phyloP scores from a whole-genome alignment of 352 stramenopile species.

The Pythium diclinum region DNA sequence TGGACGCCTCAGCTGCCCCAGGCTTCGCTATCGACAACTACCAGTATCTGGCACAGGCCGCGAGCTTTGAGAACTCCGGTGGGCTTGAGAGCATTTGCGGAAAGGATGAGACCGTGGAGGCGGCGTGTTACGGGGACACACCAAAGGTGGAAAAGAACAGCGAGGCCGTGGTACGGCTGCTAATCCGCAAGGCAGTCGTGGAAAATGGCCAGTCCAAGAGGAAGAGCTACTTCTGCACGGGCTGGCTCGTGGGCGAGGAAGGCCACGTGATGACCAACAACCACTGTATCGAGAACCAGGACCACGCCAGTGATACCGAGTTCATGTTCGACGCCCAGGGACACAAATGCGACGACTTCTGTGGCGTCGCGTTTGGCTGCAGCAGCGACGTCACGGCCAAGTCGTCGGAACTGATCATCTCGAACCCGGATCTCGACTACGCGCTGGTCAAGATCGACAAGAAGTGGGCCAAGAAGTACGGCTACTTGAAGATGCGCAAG shows the following conservation, averaged over 20 bases:
- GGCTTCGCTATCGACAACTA: slow-evolving; percentile 6
- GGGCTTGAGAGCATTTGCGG: neutral
- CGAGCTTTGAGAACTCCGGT: slow-evolving; percentile 1
- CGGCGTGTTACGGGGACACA: neutral
- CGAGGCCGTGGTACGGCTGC: neutral
- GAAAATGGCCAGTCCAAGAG: neutral
- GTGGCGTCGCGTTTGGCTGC: slow-evolving; percentile 7
- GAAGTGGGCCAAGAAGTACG: slow-evolving; percentile 43
- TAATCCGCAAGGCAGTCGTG: neutral
- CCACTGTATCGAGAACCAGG: slow-evolving; percentile 30
- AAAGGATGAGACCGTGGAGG: neutral
- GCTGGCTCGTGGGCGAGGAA: slow-evolving; percentile 30
- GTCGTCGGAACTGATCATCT: slow-evolving; percentile 6
- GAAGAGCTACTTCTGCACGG: slow-evolving; percentile 5
- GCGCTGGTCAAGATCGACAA: slow-evolving; percentile 32
- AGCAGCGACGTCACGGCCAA: slow-evolving; percentile 1
- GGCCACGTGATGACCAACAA: slow-evolving; percentile 40
- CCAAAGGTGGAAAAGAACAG: neutral
- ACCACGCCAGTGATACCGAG: slow-evolving; percentile 3
- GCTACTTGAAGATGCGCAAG: slow-evolving; percentile 51
- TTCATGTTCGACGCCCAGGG: slow-evolving; percentile 14
- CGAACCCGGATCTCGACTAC: slow-evolving; percentile 15
- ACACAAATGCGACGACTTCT: slow-evolving; percentile 7
- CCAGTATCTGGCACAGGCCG: slow-evolving; percentile 3
- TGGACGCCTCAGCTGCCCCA: neutral